Evolutionary conservation across 176 grass and related monocot species (phyloP).

Genomic region (Oryza brachyantha): DNA sequence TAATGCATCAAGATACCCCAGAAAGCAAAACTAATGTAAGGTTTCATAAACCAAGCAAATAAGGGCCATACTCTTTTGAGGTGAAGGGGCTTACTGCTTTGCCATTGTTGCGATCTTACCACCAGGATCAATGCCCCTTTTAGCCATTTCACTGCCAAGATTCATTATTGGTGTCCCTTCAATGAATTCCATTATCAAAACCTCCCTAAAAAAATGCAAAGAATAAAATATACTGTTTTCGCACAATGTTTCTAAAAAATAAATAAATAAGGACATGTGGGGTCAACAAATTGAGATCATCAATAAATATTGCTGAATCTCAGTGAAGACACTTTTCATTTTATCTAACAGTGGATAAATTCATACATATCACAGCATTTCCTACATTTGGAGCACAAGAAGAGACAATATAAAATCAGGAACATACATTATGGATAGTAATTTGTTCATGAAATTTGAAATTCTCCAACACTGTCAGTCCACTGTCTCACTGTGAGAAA

Average conservation of each 20-base stretch:
- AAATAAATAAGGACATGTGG: constrained; percentile 8
- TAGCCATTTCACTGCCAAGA: constrained; percentile 85
- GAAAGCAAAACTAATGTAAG: not conserved
- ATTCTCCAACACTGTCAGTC: not conserved
- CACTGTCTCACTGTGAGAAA: not conserved
- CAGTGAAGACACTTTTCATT: not conserved
- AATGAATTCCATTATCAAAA: constrained; percentile 94
- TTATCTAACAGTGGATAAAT: constrained; percentile 21
- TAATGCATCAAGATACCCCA: too few relatives aligned
- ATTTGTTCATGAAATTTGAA: constrained; percentile 8
- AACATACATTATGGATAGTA: not conserved
- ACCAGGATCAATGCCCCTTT: constrained; percentile 82
- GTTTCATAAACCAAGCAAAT: constrained; percentile 43
- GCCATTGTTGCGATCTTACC: constrained; percentile 78
- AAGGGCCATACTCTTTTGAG: constrained; percentile 42
- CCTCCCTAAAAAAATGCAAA: constrained; percentile 59
- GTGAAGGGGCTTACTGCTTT: constrained; percentile 90
- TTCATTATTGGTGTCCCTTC: constrained; percentile 97
- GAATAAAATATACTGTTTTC: not conserved
- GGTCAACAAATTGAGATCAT: not conserved
- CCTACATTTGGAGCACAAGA: not conserved
- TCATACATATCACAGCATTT: constrained; percentile 3
- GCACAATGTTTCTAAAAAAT: constrained; percentile 5
- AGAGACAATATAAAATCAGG: constrained; percentile 1
- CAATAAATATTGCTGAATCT: not conserved